These are phyloP conservation scores for Suhomyces faveliae DNA, from an alignment of 805 yeast genomes.

Conservation along the genomic window DNA sequence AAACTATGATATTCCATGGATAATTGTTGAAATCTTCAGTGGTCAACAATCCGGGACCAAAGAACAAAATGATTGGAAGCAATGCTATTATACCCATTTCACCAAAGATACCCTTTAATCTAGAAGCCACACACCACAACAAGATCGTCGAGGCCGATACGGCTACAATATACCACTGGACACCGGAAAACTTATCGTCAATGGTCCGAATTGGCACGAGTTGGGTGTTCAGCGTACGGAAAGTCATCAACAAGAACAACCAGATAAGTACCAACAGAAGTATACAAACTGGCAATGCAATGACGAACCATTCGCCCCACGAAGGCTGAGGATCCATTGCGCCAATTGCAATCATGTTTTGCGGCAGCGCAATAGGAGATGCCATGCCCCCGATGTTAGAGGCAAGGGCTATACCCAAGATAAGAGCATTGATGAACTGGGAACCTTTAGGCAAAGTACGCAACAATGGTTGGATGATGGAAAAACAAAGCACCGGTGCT, in stretches of 20 bases:
- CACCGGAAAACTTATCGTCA: constrained; percentile 63
- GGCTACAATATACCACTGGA: constrained; percentile 71
- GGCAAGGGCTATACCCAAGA: constrained; percentile 49
- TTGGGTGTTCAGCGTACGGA: constrained; percentile 46
- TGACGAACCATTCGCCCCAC: constrained; percentile 58
- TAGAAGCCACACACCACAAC: constrained; percentile 87
- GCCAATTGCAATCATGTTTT: constrained; percentile 53
- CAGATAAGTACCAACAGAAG: constrained; percentile 41
- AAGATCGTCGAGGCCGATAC: constrained; percentile 73
- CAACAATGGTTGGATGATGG: constrained; percentile 49
- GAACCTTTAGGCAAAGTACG: constrained; percentile 44
- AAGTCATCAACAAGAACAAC: constrained; percentile 53
- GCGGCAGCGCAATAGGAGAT: constrained; percentile 55
- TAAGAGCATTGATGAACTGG: constrained; percentile 39
- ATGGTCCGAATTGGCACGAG: constrained; percentile 58
- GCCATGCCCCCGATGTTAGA: constrained; percentile 57
- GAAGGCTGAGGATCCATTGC: constrained; percentile 52
- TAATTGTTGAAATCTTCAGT: constrained; percentile 94
- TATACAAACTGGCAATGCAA: constrained; percentile 47
- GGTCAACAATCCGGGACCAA: constrained; percentile 83
- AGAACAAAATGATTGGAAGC: constrained; percentile 84
- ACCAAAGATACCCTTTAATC: constrained; percentile 71
- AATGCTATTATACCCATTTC: constrained; percentile 97
- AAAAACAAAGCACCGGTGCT: constrained; percentile 53
- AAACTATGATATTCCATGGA: constrained; percentile 91